phyloP scores from a whole-genome alignment of 75 land plant species.

The Selaginella moellendorffii region DNA sequence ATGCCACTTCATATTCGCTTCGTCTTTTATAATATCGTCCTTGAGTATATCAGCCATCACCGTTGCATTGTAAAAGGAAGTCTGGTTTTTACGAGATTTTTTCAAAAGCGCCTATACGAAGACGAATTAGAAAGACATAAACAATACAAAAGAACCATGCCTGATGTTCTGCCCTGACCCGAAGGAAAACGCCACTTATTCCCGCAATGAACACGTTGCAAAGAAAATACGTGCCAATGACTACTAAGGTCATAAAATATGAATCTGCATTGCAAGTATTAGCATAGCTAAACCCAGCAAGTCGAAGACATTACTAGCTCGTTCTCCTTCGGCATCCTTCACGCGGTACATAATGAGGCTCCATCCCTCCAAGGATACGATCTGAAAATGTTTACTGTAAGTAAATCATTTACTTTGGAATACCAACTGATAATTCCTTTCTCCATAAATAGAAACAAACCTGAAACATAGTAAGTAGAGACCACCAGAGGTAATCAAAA shows the following conservation, averaged over 20 bases:
- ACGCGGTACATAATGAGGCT: conserved; percentile 21
- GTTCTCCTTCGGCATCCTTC: conserved; percentile 8
- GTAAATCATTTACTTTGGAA: not conserved
- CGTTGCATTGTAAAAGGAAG: conserved; percentile 28
- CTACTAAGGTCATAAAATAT: conserved; percentile 24
- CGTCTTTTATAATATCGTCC: conserved; percentile 22
- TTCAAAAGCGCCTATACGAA: conserved; percentile 14
- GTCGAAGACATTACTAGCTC: conserved; percentile 12
- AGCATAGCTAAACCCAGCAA: not conserved
- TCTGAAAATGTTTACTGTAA: conserved; percentile 10
- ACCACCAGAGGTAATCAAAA: conserved; percentile 16
- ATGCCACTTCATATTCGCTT: conserved; percentile 16
- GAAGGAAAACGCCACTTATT: conserved; percentile 29
- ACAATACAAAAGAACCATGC: not conserved
- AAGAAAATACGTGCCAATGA: conserved; percentile 23
- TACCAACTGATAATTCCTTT: not conserved
- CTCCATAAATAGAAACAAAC: not conserved
- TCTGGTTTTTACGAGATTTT: conserved; percentile 11
- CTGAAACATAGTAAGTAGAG: conserved; percentile 23
- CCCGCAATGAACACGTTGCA: conserved; percentile 31
- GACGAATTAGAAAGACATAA: not conserved
- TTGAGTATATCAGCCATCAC: conserved; percentile 24
- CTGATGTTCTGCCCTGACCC: conserved; percentile 33
- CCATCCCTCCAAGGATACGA: conserved; percentile 30
- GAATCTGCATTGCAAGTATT: conserved; percentile 14